A percentile compares a stretch with the other conserved stretches of the same genome.
These are phyloP conservation scores for Kluyveromyces nonfermentans DNA, from an alignment of 805 yeast species.

Conservation along the genomic window DNA sequence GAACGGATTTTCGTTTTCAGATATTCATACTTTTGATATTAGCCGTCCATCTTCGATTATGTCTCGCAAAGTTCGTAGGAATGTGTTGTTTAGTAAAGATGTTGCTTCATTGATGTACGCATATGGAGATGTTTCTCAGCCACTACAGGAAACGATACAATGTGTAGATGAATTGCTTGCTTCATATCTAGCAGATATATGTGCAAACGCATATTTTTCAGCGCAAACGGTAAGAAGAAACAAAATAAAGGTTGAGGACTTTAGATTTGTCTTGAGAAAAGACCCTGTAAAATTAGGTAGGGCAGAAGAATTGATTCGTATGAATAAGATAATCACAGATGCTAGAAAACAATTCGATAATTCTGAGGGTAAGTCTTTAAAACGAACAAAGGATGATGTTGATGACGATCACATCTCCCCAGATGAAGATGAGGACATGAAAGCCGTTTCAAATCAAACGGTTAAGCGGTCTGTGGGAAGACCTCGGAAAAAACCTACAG, in stretches of 20 bases:
- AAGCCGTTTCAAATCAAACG: constrained; percentile 9
- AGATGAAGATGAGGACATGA: constrained; percentile 16
- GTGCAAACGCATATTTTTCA: constrained; percentile 44
- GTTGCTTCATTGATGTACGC: constrained; percentile 56
- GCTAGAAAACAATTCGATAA: constrained; percentile 63
- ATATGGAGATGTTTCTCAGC: constrained; percentile 63
- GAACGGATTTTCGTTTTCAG: too few relatives aligned
- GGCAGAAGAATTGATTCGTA: constrained; percentile 49
- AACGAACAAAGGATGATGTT: constrained; percentile 19
- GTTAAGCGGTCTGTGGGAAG: constrained; percentile 7
- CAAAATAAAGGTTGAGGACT: constrained; percentile 63
- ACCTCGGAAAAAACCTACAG: constrained; percentile 7
- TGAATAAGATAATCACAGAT: constrained; percentile 52
- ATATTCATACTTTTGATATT: too few relatives aligned
- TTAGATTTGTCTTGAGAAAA: constrained; percentile 56
- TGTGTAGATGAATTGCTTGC: constrained; percentile 60
- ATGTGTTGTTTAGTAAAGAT: constrained; percentile 40
- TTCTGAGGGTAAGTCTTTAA: constrained; percentile 39
- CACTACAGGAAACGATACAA: constrained; percentile 55
- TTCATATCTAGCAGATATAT: constrained; percentile 50
- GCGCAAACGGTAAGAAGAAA: constrained; percentile 45
- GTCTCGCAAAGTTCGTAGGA: constrained; percentile 33
- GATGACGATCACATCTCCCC: constrained; percentile 24
- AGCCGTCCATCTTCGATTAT: constrained; percentile 6
- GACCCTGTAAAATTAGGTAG: constrained; percentile 64